These are phyloP conservation scores for Peribolospora kevripleyi DNA, from an alignment of 768 basidiomycete species.

Conservation along the genomic window DNA sequence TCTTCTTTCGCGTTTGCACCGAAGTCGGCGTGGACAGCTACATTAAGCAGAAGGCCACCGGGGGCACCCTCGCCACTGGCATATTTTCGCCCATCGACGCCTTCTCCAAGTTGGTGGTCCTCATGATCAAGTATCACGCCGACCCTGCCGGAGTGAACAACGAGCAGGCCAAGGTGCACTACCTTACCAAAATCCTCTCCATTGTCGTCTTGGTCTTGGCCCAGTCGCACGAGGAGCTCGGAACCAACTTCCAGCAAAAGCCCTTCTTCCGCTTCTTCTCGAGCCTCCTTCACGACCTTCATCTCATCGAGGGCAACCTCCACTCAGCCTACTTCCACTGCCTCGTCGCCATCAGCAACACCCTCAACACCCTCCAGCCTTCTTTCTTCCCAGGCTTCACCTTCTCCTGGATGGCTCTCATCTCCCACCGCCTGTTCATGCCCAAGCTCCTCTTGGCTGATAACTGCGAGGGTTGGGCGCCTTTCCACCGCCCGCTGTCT, in stretches of 20 bases:
- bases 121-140: constrained; percentile 98
- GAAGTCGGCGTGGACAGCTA: constrained; percentile 82
- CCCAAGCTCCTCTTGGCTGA: constrained; percentile 70
- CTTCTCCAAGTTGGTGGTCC: constrained; percentile 76
- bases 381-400: constrained; percentile 93
- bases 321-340: constrained; percentile 75
- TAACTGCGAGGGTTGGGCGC: constrained; percentile 86
- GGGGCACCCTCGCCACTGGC: constrained; percentile 33
- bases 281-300: constrained; percentile 74
- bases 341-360: constrained; percentile 73
- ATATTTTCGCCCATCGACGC: constrained; percentile 88
- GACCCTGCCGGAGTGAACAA: constrained; percentile 73
- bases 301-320: constrained; percentile 57
- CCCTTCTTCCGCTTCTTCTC: constrained; percentile 98
- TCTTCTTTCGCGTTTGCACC: constrained; percentile 95
- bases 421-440: constrained; percentile 94
- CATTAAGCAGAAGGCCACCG: constrained; percentile 20
- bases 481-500: constrained; percentile 80
- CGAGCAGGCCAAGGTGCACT: constrained; percentile 85
- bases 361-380: constrained; percentile 84
- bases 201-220: constrained; percentile 91
- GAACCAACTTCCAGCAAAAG: constrained; percentile 73
- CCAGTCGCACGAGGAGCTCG: constrained; percentile 83
- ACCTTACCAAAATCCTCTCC: constrained; percentile 85
- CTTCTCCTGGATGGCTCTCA: constrained; percentile 90